Percentiles rank a stretch among this genome's conserved stretches.
Evolutionary conservation across 495 filamentous ascomycete genomes (phyloP).

Genomic region (Bombardia bombarda): DNA sequence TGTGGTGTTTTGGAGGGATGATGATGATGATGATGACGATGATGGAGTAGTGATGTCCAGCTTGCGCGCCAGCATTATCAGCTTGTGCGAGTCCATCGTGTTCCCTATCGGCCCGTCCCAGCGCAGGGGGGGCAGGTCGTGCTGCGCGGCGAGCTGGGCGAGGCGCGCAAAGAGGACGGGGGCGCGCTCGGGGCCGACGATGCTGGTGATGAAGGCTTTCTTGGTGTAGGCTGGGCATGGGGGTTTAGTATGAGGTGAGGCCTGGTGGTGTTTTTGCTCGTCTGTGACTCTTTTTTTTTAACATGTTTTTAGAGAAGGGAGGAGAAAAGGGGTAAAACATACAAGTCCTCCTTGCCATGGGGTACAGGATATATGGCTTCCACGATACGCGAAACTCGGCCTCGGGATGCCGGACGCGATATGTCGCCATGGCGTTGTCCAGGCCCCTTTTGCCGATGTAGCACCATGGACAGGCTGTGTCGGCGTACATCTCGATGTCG

Average conservation of each 20-base stretch:
- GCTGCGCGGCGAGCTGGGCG: conserved; percentile 3
- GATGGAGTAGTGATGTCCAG: conserved; percentile 27
- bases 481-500: conserved; percentile 62
- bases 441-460: conserved; percentile 73
- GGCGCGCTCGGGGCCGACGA: conserved; percentile 8
- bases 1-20: conserved; percentile 36
- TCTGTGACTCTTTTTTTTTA: neutral
- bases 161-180: conserved; percentile 13
- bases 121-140: conserved; percentile 60
- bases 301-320: neutral
- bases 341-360: conserved; percentile 39
- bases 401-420: conserved; percentile 48
- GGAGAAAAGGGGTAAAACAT: neutral
- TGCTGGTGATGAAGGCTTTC: conserved; percentile 1
- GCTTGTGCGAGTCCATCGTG: conserved; percentile 66
- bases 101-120: conserved; percentile 67
- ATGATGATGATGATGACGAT: neutral
- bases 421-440: conserved; percentile 54
- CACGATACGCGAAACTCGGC: conserved; percentile 59
- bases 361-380: conserved; percentile 72
- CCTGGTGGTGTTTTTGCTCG: neutral
- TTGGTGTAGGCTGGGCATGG: conserved; percentile 13
- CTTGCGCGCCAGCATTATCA: conserved; percentile 61
- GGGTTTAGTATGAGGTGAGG: neutral
- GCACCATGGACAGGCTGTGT: conserved; percentile 82